Evolutionary conservation across 495 filamentous ascomycete species (phyloP).

Genomic region (Bacidia rubella): DNA sequence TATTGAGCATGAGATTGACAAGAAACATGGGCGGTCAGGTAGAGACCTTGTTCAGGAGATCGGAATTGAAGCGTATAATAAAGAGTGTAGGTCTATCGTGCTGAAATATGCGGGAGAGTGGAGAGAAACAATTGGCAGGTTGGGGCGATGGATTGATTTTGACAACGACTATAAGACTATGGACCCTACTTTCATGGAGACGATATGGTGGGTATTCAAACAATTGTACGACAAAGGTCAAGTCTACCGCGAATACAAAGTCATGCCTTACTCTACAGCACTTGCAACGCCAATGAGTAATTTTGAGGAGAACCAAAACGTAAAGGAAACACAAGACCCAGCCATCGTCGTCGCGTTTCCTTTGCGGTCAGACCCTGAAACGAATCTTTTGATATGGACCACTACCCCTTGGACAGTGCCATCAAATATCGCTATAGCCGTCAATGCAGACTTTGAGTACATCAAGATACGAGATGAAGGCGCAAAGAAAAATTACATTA

Average conservation of each 20-base stretch:
- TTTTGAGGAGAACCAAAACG: conserved; percentile 89
- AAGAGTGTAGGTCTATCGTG: conserved; percentile 83
- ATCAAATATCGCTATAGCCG: conserved; percentile 67
- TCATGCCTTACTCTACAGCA: conserved; percentile 92
- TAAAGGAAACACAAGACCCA: conserved; percentile 85
- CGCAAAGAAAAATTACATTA: conserved; percentile 72
- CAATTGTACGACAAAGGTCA: conserved; percentile 77
- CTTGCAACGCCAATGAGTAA: conserved; percentile 84
- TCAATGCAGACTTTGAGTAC: conserved; percentile 85
- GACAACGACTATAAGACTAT: conserved; percentile 99
- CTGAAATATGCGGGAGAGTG: conserved; percentile 88
- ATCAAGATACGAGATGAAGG: conserved; percentile 77
- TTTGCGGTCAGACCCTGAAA: conserved; percentile 58
- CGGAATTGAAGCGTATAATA: conserved; percentile 85
- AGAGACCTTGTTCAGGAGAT: conserved; percentile 77
- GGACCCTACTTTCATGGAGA: conserved; percentile 92
- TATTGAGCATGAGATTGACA: conserved; percentile 97
- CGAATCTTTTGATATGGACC: conserved; percentile 75
- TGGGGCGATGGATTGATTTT: conserved; percentile 97
- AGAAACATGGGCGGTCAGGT: conserved; percentile 83
- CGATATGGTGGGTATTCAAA: conserved; percentile 94
- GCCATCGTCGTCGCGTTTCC: conserved; percentile 87
- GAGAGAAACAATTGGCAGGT: conserved; percentile 74
- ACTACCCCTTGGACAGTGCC: conserved; percentile 96
- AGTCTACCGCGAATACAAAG: conserved; percentile 77